Evolutionary conservation across 352 stramenopile genomes (phyloP).

Genomic region (Globisporangium ultimum): DNA sequence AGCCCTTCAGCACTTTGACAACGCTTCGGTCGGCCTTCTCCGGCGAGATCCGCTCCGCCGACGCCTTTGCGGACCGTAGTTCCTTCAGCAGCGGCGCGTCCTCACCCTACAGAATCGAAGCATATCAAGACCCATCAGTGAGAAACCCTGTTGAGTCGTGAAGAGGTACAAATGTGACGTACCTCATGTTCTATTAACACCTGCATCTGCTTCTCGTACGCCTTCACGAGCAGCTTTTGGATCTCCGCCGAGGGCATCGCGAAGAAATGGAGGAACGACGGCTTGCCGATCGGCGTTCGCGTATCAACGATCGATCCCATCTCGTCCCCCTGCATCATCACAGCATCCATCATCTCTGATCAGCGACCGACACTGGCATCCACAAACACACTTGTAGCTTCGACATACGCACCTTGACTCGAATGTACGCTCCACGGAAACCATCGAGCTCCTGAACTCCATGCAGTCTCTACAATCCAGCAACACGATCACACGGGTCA

Average conservation of each 20-base stretch:
- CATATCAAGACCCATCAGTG: neutral
- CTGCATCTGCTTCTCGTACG: slow-evolving; percentile 85
- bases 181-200: slow-evolving; percentile 55
- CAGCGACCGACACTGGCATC: neutral
- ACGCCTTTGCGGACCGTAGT: slow-evolving; percentile 47
- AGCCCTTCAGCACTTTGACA: slow-evolving; percentile 68
- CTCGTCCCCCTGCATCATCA: slow-evolving; percentile 53
- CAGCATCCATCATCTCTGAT: neutral
- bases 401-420: slow-evolving; percentile 51
- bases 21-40: slow-evolving; percentile 70
- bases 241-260: slow-evolving; percentile 68
- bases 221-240: slow-evolving; percentile 66
- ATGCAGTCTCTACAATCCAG: slow-evolving; percentile 45
- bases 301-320: slow-evolving; percentile 86
- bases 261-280: slow-evolving; percentile 84
- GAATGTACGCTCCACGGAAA: slow-evolving; percentile 75
- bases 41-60: slow-evolving; percentile 50
- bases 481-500: neutral
- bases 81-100: slow-evolving; percentile 62
- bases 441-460: slow-evolving; percentile 81
- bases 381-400: neutral
- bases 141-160: neutral
- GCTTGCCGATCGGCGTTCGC: slow-evolving; percentile 58
- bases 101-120: slow-evolving; percentile 17
- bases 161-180: neutral